Base-by-base conservation (phyloP, 1,284 basidiomycete genomes). In the Ustilago trichophora region DNA sequence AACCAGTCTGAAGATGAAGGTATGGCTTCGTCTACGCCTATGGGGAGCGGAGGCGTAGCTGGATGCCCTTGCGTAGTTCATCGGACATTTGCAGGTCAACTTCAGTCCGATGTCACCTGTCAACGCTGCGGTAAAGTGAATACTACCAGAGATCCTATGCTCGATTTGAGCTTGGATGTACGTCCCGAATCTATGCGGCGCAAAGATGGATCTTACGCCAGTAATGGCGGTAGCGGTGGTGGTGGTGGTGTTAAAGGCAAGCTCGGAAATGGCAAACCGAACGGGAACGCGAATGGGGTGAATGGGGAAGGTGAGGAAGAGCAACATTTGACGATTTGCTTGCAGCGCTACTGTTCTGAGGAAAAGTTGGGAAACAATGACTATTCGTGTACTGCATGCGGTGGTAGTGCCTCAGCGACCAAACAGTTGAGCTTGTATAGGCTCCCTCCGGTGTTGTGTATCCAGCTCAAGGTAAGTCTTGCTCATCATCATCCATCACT, bases 51-150 rank as follows among this genome's bases (percentile, higher is more conserved):
- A 25, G 66, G 72, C 22, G 64, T 67, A 8, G 68, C 66, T 2
- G 43, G 49, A 13, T 98, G 94, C 82, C 92, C 90, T 65, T 98
- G 94, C 78, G 89, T 96, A 69, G 88, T 96, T 12, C 94, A 98
- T 80, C 88, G 89, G 19, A 92, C 92, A 0, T 98, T 98, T 77
- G 88, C 89, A 0, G 94, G 94, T 0, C 86, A 88, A 48, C 83
- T 97, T 4, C 91, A 94, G 72, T 94, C 91, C 66, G 90, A 95
- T 46, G 91, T 97, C 21, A 90, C 87, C 32, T 98, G 94, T 77
- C 90, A 90, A 42, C 85, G 88, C 12, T 87, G 86, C 60, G 87
- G 88, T 3, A 89, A 88, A 55, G 86, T 88, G 3, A 93, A 89
- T 6, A 88, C 86, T 19, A 93, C 92, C 0, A 84, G 89, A 32